Base-by-base conservation (phyloP, 139 green algal species). In the Edaphochlamys debaryana region DNA sequence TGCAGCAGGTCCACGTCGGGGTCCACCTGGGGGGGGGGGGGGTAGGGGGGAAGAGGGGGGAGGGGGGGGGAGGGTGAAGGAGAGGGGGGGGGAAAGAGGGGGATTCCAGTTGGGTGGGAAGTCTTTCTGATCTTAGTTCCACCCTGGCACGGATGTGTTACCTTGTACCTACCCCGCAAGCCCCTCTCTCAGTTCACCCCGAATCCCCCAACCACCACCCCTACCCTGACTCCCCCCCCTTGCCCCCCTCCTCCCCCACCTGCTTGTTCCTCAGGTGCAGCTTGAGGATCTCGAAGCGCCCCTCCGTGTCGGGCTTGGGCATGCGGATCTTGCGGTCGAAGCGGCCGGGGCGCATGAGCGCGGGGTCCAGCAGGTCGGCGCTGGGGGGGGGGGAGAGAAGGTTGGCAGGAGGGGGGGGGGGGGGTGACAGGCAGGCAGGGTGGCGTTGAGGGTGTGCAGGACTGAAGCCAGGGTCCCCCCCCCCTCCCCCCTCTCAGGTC, bases 241-340 rank as follows among this genome's bases (percentile, higher is more conserved):
- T 15, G 48, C 48, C 11, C 48, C 48, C n/a, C n/a, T n/a, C 27
- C 30, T 4, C 5, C 54, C 58, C 50, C 36, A 93, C 87, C 32
- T 88, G 64, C 66, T 93, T 93, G 78, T 77, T 85, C 41, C 85
- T 64, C 29, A 93, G 87, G 67, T 92, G 90, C 78, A 93, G 92
- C 84, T 93, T 86, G 34, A 99, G 91, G 74, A 99, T 95, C 78
- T 97, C 92, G 40, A 80, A 85, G 17, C 95, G 90, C 6, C 88
- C 93, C 66, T 91, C 69, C 34, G 92, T 93, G 85, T 98, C 91
- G 4, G 96, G 96, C 79, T 92, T 90, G 23, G 81, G 82, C 75
- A 98, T 95, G 67, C 85, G 68, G 74, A 98, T 93, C 81, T 97
- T 98, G 72, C 95, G 91, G 90, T 99, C 97, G 85, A 99, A 99